phyloP scores from a whole-genome alignment of 2,329 filamentous ascomycete species.

The Chaetomium strumarium region DNA sequence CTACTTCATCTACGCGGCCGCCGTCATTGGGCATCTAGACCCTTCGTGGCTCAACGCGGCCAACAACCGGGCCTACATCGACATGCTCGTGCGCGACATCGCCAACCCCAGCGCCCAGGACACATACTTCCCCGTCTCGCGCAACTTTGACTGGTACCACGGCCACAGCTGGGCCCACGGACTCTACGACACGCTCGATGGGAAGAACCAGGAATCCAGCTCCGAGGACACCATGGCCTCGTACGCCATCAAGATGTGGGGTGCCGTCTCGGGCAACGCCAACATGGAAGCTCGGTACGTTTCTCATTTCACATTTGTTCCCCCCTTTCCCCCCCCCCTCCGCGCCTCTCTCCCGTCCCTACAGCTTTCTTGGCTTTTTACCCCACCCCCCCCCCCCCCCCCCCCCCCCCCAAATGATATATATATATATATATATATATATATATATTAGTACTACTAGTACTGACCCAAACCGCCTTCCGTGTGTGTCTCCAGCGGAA shows the following conservation, averaged over 20 bases:
- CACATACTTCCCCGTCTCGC: constrained; percentile 70
- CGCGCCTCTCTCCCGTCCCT: too few relatives aligned
- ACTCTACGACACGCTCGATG: constrained; percentile 62
- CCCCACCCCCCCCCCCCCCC: too few relatives aligned
- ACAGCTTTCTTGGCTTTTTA: too few relatives aligned
- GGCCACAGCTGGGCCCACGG: constrained; percentile 93
- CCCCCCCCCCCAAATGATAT: too few relatives aligned
- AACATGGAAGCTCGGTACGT: constrained; percentile 68
- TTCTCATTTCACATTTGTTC: background rate
- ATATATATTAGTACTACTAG: too few relatives aligned
- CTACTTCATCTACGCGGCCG: constrained; percentile 83
- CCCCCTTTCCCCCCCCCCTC: background rate
- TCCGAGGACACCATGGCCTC: constrained; percentile 85
- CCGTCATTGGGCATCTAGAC: constrained; percentile 75
- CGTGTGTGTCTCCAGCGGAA: constrained; percentile 50
- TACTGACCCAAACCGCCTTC: background rate
- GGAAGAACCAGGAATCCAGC: constrained; percentile 80
- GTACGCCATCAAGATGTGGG: constrained; percentile 94
- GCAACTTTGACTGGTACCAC: constrained; percentile 89
- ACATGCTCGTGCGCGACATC: constrained; percentile 74
- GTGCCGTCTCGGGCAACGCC: constrained; percentile 64
- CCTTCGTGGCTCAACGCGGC: constrained; percentile 58
- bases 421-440: too few relatives aligned
- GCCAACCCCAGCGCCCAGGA: constrained; percentile 71
- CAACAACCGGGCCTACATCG: constrained; percentile 76